Evolutionary conservation across 179 eudicot species (phyloP), one percentile per base, ranked within the genome.

Genomic region (Sideroxylon spinosum): DNA sequence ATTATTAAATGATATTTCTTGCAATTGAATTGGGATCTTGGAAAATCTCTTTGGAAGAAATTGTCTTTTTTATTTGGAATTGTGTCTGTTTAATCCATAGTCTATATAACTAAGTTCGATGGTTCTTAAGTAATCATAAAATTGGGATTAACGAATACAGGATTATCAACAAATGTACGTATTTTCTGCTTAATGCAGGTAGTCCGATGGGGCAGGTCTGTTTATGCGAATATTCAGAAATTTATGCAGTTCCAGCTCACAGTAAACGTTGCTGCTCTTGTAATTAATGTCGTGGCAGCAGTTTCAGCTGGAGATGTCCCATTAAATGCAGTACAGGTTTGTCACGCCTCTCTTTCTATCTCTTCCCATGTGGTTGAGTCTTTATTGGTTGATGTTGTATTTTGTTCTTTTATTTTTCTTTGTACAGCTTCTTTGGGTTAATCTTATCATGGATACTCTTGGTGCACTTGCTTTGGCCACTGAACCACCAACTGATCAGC

Each of bases 381-480:
- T 55, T 7, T 32, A 59, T 56, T 19, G 53, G 26, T 49, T 44
- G 78, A 75, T 68, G 57, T 37, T 13, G 68, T 70, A 68, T 80
- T 81, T 25, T 48, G 28, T 71, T 52, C 56, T 73, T 65, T 28
- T 76, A 17, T 16, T 62, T 68, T 57, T 62, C 6, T 53, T 28
- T 78, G n/a, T 81, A 63, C 90, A 90, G 95, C 93, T 92, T 75
- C 91, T 92, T 64, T 94, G 98, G 98, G 98, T 94, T 49, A 94
- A 94, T 87, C 91, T 94, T 72, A 94, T 94, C 66, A 90, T 91
- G 98, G 98, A 94, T 82, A 94, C 98, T 73, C 90, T 94, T 50
- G 98, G 97, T 78, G 98, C 98, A 26, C 93, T 94, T 79, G 98
- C 98, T 11, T 87, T 94, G 82, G 98, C 98, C 80, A 87, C 98